Evolutionary conservation across 495 filamentous ascomycete species (phyloP).

Genomic region (Penicillium soppii): DNA sequence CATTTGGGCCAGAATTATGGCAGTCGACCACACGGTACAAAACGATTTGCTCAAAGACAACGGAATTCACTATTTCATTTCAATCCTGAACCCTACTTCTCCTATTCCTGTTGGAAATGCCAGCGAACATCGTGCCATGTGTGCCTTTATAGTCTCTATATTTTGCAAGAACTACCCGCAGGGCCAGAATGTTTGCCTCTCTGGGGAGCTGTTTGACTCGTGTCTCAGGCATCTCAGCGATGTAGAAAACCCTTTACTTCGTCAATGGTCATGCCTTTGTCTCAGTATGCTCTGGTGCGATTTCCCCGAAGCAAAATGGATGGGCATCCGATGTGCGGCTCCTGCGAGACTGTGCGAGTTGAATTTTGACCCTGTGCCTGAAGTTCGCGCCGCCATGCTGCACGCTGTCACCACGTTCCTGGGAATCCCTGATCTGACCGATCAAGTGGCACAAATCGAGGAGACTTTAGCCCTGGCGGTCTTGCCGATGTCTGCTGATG

Average conservation of each 20-base stretch:
- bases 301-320: slow-evolving; percentile 89
- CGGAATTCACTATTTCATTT: slow-evolving; percentile 93
- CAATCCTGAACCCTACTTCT: slow-evolving; percentile 79
- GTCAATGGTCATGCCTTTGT: slow-evolving; percentile 96
- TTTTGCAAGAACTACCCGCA: slow-evolving; percentile 92
- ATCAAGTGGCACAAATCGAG: slow-evolving; percentile 86
- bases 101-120: slow-evolving; percentile 80
- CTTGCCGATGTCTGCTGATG: slow-evolving; percentile 84
- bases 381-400: slow-evolving; percentile 90
- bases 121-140: slow-evolving; percentile 97
- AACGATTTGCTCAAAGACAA: slow-evolving; percentile 92
- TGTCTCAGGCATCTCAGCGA: slow-evolving; percentile 81
- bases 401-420: slow-evolving; percentile 92
- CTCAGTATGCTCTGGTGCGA: slow-evolving; percentile 94
- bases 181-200: slow-evolving; percentile 84
- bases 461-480: slow-evolving; percentile 82
- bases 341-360: slow-evolving; percentile 75
- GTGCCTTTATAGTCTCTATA: slow-evolving; percentile 94
- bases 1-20: slow-evolving; percentile 96
- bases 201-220: slow-evolving; percentile 75
- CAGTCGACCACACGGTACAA: slow-evolving; percentile 91
- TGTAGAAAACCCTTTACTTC: slow-evolving; percentile 78
- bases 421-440: slow-evolving; percentile 88
- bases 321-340: slow-evolving; percentile 80
- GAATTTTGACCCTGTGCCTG: slow-evolving; percentile 85